Evolutionary conservation across 1,284 basidiomycete genomes (phyloP).

Genomic region (Ustilago tritici): DNA sequence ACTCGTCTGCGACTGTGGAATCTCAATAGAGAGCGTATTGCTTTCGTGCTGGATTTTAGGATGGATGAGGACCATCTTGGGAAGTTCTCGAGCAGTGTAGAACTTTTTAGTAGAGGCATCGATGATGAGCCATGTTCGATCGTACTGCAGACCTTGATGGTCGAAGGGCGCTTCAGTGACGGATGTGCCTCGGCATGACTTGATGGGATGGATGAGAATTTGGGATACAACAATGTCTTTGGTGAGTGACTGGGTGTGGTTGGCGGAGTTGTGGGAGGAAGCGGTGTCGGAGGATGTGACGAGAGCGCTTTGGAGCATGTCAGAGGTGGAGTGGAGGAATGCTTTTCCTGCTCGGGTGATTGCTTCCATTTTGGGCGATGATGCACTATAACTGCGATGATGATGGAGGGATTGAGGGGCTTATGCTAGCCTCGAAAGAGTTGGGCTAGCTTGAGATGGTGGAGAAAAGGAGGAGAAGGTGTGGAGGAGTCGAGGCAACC

Average conservation of each 20-base stretch:
- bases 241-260: constrained; percentile 43
- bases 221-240: constrained; percentile 45
- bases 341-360: constrained; percentile 27
- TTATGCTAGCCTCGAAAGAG: background rate
- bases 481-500: background rate
- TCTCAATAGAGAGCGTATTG: constrained; percentile 50
- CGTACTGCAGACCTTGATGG: constrained; percentile 56
- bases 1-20: constrained; percentile 53
- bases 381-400: background rate
- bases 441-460: background rate
- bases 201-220: constrained; percentile 64
- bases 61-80: constrained; percentile 63
- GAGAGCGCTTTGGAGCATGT: constrained; percentile 50
- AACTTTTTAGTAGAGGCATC: constrained; percentile 53
- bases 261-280: constrained; percentile 14
- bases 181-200: constrained; percentile 60
- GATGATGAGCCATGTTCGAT: constrained; percentile 66
- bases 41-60: constrained; percentile 44
- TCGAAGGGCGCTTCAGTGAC: constrained; percentile 53
- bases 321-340: constrained; percentile 37
- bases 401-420: background rate
- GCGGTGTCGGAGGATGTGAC: constrained; percentile 25
- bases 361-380: constrained; percentile 37
- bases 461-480: background rate
- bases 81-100: constrained; percentile 61